These are phyloP conservation scores for Rutstroemia sp. DNA, from an alignment of 2,329 filamentous ascomycete species.

Conservation along the genomic window DNA sequence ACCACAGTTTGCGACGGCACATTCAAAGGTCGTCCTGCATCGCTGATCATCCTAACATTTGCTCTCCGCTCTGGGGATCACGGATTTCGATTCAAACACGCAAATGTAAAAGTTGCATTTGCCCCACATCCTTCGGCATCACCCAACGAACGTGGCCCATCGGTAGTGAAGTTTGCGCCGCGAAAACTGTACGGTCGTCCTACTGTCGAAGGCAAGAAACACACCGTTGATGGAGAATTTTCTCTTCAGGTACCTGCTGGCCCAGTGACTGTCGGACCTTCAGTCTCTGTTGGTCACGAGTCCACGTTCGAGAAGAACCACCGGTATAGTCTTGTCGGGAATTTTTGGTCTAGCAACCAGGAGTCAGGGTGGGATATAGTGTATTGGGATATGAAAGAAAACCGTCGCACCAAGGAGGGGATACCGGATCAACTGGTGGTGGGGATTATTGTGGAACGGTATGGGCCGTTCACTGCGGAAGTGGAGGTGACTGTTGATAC, in stretches of 20 bases:
- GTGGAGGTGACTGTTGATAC: constrained; percentile 16
- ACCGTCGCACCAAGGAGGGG: constrained; percentile 12
- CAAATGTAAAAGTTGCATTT: constrained; percentile 13
- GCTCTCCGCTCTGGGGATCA: constrained; percentile 22
- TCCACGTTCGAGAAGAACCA: constrained; percentile 11
- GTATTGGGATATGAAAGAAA: constrained; percentile 16
- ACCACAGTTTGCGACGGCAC: constrained; percentile 14
- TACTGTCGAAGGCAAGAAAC: constrained; percentile 4
- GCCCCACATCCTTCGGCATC: constrained; percentile 5
- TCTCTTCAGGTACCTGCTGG: constrained; percentile 11
- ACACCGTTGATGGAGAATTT: constrained; percentile 11
- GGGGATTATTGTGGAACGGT: constrained; percentile 11
- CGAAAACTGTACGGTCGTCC: constrained; percentile 16
- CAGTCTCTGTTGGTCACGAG: background rate
- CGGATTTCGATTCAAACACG: constrained; percentile 14
- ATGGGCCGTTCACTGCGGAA: constrained; percentile 7
- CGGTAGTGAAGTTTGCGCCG: constrained; percentile 13
- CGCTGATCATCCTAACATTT: constrained; percentile 19
- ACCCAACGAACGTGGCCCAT: background rate
- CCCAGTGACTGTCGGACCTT: constrained; percentile 10
- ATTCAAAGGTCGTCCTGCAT: constrained; percentile 9
- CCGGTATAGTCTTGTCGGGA: constrained; percentile 9
- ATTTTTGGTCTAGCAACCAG: constrained; percentile 15
- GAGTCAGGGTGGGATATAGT: constrained; percentile 13
- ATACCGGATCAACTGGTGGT: constrained; percentile 16